Evolutionary conservation across 345 rosid species (phyloP), one percentile per base, ranked within the genome.

Genomic region (thale cress (Arabidopsis thaliana)): DNA sequence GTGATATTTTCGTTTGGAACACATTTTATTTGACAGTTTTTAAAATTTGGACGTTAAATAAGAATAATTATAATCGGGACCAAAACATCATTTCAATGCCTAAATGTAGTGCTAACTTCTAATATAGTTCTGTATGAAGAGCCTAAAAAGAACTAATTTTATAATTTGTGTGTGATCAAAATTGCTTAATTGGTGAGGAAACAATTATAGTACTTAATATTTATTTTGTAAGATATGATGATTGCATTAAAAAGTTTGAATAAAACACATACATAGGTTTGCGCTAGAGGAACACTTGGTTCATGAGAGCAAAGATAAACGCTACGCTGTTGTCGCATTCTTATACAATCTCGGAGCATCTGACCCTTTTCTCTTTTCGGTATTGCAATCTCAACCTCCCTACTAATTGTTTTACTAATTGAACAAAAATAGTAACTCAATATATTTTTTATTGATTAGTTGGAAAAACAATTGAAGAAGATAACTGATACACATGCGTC

Each of bases 221-320:
- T 0, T 50, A 50, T 23, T 10, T 6, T 20, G 23, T 40, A 52
- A 45, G 51, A 28, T 63, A 25, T 62, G 22, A 40, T 28, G 32
- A 42, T 25, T 25, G 51, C 51, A 62, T 61, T 5, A 1, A 41
- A 2, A 10, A 25, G 7, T 44, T 12, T 44, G 24, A 30, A 42
- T 11, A 30, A 64, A 4, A 25, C 6, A 67, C 59, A 37, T 52
- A 28, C 9, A 57, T 59, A 86, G 95, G 85, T 88, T 71, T 82
- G 86, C 78, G 22, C 45, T 92, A 78, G 97, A 92, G 81, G 63
- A 82, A 25, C 91, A 92, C 70, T 79, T 89, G 93, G 88, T 92
- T 55, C 96, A 89, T 16, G 50, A 23, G 50, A 78, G 72, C 81
- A 8, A 49, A 22, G 83, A 79, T 65, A 76, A 80, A 3, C 69